Percentiles rank a stretch among this genome's conserved stretches.
These are phyloP conservation scores for Austroboletus festivus DNA, from an alignment of 768 basidiomycete species.

Conservation along the genomic window DNA sequence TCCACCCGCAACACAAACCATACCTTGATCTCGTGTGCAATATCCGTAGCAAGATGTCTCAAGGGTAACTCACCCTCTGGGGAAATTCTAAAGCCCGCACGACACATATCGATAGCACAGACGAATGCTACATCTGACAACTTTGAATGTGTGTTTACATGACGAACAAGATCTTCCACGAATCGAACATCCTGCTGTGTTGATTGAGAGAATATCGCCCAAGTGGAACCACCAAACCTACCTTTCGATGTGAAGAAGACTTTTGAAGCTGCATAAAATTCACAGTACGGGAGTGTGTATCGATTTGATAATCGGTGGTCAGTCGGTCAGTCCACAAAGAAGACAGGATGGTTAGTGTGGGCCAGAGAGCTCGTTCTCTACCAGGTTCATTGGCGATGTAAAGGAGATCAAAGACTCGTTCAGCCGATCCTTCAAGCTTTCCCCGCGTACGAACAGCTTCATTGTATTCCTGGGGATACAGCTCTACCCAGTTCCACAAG, in stretches of 20 bases:
- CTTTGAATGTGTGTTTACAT: slow-evolving; percentile 52
- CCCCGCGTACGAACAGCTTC: slow-evolving; percentile 62
- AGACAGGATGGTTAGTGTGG: slow-evolving; percentile 70
- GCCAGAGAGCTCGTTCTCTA: slow-evolving; percentile 66
- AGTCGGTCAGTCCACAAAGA: slow-evolving; percentile 75
- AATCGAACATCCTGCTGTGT: slow-evolving; percentile 48
- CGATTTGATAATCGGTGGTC: slow-evolving; percentile 50
- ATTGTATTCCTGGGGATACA: slow-evolving; percentile 75
- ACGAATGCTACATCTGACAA: slow-evolving; percentile 64
- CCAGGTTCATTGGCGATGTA: slow-evolving; percentile 45
- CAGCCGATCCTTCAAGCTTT: slow-evolving; percentile 74
- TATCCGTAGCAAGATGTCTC: slow-evolving; percentile 62
- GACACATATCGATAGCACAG: slow-evolving; percentile 75
- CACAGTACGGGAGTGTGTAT: slow-evolving; percentile 30
- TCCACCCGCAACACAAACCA: slow-evolving; percentile 19
- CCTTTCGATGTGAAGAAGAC: slow-evolving; percentile 31
- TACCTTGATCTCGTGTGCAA: slow-evolving; percentile 81
- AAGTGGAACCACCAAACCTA: background rate
- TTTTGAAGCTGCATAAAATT: slow-evolving; percentile 32
- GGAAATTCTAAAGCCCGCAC: slow-evolving; percentile 56
- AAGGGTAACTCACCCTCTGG: slow-evolving; percentile 59
- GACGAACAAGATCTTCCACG: slow-evolving; percentile 58
- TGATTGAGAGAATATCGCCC: slow-evolving; percentile 1
- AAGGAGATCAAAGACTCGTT: slow-evolving; percentile 82
- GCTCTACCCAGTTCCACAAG: slow-evolving; percentile 88